A percentile compares a stretch with the other conserved stretches of the same genome.
Conservation (phyloP, 192 early-diverging fungal genomes). For the Podila minutissima region DNA sequence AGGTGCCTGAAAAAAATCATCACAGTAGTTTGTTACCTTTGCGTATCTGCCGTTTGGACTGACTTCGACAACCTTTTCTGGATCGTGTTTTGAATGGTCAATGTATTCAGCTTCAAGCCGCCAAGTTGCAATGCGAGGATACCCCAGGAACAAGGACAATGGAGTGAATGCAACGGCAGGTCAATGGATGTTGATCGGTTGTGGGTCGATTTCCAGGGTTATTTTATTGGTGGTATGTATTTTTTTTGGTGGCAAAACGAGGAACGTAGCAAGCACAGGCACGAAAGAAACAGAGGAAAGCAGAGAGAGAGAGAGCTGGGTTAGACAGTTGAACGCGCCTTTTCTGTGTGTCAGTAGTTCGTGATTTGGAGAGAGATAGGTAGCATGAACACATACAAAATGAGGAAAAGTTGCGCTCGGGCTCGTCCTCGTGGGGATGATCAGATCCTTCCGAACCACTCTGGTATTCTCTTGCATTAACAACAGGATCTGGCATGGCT, state of each 20-base stretch:
- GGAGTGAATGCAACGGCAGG: background rate
- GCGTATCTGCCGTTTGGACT: slow-evolving; percentile 62
- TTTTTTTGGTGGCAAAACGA: slow-evolving; percentile 3
- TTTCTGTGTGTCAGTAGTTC: background rate
- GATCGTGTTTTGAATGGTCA: slow-evolving; percentile 62
- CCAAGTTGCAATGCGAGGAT: background rate
- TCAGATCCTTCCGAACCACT: slow-evolving; percentile 42
- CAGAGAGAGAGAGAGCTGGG: background rate
- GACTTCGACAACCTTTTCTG: slow-evolving; percentile 65
- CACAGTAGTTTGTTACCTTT: slow-evolving; percentile 34
- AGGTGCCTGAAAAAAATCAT: too few species aligned
- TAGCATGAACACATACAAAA: slow-evolving; percentile 20
- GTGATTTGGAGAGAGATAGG: background rate
- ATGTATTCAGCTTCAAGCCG: slow-evolving; percentile 52
- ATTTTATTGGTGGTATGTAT: background rate
- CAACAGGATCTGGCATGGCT: slow-evolving; percentile 43
- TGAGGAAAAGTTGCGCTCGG: slow-evolving; percentile 29
- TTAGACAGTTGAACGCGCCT: background rate
- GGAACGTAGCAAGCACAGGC: background rate
- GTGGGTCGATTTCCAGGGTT: too few species aligned
- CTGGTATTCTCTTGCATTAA: slow-evolving; percentile 22
- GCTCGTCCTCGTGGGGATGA: slow-evolving; percentile 40
- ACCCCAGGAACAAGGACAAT: background rate
- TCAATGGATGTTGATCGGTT: background rate
- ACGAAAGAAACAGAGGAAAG: background rate